Evolutionary conservation across 306 rosid genomes (phyloP).

Genomic region (Leucaena leucocephala): DNA sequence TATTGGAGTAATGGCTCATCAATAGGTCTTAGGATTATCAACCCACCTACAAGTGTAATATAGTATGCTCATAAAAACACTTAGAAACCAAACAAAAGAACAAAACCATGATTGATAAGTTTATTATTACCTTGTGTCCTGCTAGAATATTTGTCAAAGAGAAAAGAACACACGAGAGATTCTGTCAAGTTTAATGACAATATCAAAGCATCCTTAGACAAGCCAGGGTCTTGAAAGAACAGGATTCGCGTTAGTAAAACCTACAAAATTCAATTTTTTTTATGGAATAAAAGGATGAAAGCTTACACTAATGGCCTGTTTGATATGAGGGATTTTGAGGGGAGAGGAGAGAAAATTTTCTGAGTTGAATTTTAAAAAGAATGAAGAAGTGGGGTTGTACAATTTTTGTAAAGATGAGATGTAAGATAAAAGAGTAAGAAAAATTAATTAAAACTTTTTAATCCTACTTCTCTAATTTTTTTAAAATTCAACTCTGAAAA

Average conservation of each 20-base stretch:
- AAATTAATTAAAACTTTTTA: too few relatives aligned
- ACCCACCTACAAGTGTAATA: constrained; percentile 53
- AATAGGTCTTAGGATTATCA: constrained; percentile 57
- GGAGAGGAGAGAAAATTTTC: too few relatives aligned
- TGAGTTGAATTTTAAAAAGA: too few relatives aligned
- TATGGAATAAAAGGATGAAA: not conserved
- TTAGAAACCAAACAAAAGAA: not conserved
- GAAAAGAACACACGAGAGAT: constrained; percentile 64
- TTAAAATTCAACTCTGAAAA: too few relatives aligned
- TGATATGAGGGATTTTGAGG: not conserved
- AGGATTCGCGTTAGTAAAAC: constrained; percentile 65
- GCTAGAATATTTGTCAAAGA: constrained; percentile 46
- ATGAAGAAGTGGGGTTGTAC: too few relatives aligned
- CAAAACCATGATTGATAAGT: not conserved
- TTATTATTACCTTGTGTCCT: constrained; percentile 58
- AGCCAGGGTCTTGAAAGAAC: constrained; percentile 70
- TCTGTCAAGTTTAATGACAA: constrained; percentile 55
- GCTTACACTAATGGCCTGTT: not conserved
- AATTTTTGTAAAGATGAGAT: too few relatives aligned
- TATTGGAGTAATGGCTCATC: constrained; percentile 59
- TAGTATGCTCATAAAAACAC: constrained; percentile 24
- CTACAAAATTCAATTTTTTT: constrained; percentile 42
- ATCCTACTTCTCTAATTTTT: too few relatives aligned
- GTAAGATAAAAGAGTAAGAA: too few relatives aligned
- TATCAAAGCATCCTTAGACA: constrained; percentile 50